These are phyloP conservation scores for Hypoxylon sp. DNA, from an alignment of 2,329 filamentous ascomycete genomes.

Conservation along the genomic window DNA sequence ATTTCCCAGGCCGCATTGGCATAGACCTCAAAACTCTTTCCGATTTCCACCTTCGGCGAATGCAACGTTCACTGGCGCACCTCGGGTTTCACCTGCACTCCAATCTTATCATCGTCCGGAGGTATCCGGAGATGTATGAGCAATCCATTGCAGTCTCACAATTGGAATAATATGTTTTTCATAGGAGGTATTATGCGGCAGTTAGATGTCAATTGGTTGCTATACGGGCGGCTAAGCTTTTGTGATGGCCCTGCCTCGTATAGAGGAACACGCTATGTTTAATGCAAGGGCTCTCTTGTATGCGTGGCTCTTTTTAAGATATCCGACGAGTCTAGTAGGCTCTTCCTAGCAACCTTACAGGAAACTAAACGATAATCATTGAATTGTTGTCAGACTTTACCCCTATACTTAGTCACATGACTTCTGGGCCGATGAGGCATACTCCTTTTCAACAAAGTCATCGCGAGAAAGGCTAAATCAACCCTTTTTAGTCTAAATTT, in stretches of 20 bases:
- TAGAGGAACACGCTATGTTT: not conserved
- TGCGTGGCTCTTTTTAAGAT: not conserved
- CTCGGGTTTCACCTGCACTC: not conserved
- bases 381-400: not conserved
- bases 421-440: not conserved
- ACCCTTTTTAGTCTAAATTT: not conserved
- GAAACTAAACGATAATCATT: not conserved
- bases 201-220: not conserved
- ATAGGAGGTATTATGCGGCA: not conserved
- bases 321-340: not conserved
- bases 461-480: not conserved
- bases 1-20: not conserved
- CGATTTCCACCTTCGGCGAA: slow-evolving; percentile 1
- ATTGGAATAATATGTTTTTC: not conserved
- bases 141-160: not conserved
- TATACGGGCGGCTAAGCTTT: not conserved
- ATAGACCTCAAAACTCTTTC: not conserved
- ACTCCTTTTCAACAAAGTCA: not conserved
- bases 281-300: not conserved
- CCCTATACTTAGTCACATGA: not conserved
- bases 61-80: not conserved
- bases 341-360: not conserved
- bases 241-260: not conserved
- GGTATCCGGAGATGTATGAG: not conserved
- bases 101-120: not conserved